Evolutionary conservation across 345 rosid species (phyloP).

Genomic region (Hirschfeldia incana): DNA sequence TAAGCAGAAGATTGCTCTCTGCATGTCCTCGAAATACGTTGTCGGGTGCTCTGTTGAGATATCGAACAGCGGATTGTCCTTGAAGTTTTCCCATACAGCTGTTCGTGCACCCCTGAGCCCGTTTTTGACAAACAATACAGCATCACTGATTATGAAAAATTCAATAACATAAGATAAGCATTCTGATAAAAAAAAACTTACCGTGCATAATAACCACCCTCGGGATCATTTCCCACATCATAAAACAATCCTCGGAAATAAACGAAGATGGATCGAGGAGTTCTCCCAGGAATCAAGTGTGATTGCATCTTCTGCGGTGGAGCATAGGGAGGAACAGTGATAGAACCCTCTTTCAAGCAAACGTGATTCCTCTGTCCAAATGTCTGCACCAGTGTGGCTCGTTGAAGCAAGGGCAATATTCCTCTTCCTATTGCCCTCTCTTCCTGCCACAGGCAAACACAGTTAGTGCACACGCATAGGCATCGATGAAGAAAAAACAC

Average conservation of each 20-base stretch:
- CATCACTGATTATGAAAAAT: neutral
- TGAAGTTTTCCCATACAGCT: slow-evolving; percentile 99
- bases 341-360: slow-evolving; percentile 93
- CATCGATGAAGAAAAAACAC: neutral
- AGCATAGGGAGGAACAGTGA: slow-evolving; percentile 97
- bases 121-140: slow-evolving; percentile 17
- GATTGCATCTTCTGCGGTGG: slow-evolving; percentile 98
- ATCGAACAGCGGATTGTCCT: slow-evolving; percentile 93
- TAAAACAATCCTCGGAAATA: slow-evolving; percentile 97
- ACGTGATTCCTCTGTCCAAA: slow-evolving; percentile 97
- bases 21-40: slow-evolving; percentile 98
- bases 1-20: slow-evolving; percentile 89
- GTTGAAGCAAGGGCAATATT: slow-evolving; percentile 80
- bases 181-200: slow-evolving; percentile 28
- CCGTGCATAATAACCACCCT: slow-evolving; percentile 99
- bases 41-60: slow-evolving; percentile 97
- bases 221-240: slow-evolving; percentile 96
- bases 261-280: slow-evolving; percentile 91
- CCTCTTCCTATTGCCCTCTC: slow-evolving; percentile 98
- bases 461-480: neutral
- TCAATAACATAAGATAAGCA: neutral
- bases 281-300: slow-evolving; percentile 76
- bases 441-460: slow-evolving; percentile 53
- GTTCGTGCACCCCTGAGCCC: slow-evolving; percentile 89
- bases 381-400: slow-evolving; percentile 97